Base-by-base conservation (phyloP, 805 yeast species). In the Komagataella populi region DNA sequence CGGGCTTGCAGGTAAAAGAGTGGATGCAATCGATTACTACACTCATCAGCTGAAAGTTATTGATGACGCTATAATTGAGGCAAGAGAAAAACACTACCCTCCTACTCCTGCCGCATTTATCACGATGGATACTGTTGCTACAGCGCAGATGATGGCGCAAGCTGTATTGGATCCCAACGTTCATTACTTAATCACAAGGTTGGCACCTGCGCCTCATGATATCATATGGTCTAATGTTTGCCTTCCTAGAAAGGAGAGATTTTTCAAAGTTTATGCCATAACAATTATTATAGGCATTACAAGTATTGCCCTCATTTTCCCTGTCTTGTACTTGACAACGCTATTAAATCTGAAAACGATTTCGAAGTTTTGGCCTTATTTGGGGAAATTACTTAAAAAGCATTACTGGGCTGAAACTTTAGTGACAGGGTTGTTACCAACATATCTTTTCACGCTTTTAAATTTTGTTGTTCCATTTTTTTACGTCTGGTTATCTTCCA, bases 191-290 rank as follows among this genome's bases (percentile, higher is more conserved):
- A 86, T 90, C 43, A 85, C 96, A 3, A 72, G 77, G 45, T 69
- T 89, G 52, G 98, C 98, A 0, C 98, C 98, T 0, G 95, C 98
- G 1, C 98, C 98, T 3, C 91, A 85, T 60, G 99, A 91, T 63
- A 84, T 91, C 22, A 81, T 87, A 45, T 91, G 99, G 99, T 85
- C 81, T 52, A 88, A 90, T 60, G 78, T 88, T 43, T 90, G 95
- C 58, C 69, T 90, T 60, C 81, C 95, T 0, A 73, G 95, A 51
- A 73, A 71, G 51, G 90, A 87, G 58, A 71, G 96, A 53, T 67
- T 84, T 48, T 56, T 80, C 16, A 79, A 89, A 55, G 73, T 78
- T 8, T 81, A 83, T 56, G 54, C 74, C 6, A 83, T 87, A 23
- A 84, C 93, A 1, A 55, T 81, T 2, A 62, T 83, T 45, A 86